Evolutionary conservation across 2,329 filamentous ascomycete genomes (phyloP).

Genomic region (Madurella fahalii): DNA sequence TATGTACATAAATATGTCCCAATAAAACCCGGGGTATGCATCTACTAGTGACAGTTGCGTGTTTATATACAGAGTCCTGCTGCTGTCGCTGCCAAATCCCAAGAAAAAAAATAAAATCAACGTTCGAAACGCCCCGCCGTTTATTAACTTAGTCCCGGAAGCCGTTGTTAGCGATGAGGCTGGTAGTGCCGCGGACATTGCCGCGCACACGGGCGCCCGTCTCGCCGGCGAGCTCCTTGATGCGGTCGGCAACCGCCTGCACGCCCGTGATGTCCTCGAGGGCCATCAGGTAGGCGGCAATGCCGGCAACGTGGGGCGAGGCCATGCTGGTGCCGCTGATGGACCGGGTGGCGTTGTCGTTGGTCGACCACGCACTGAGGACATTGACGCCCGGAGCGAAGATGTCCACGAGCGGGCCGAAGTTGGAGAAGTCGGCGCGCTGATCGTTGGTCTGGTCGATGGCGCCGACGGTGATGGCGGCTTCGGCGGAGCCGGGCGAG

Average conservation of each 20-base stretch:
- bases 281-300: conserved; percentile 64
- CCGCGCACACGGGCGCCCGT: conserved; percentile 42
- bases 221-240: conserved; percentile 49
- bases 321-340: conserved; percentile 62
- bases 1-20: not conserved
- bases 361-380: conserved; percentile 49
- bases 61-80: conserved; percentile 14
- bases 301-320: conserved; percentile 62
- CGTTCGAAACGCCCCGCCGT: not conserved
- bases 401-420: conserved; percentile 49
- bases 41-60: conserved; percentile 5
- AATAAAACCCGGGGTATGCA: not conserved
- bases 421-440: conserved; percentile 56
- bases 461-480: conserved; percentile 57
- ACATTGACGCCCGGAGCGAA: conserved; percentile 55
- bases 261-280: conserved; percentile 48
- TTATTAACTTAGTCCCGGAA: conserved; percentile 1
- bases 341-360: conserved; percentile 40
- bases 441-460: conserved; percentile 48
- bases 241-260: conserved; percentile 41
- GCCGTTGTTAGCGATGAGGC: conserved; percentile 56
- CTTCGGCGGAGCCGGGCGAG: conserved; percentile 52
- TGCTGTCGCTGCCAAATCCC: conserved; percentile 8
- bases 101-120: not conserved
- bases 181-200: conserved; percentile 45